Percentiles rank a stretch among this genome's conserved stretches.
phyloP scores from a whole-genome alignment of 1,139 yeast species.

The Zhuliangozyma blackwelliae region DNA sequence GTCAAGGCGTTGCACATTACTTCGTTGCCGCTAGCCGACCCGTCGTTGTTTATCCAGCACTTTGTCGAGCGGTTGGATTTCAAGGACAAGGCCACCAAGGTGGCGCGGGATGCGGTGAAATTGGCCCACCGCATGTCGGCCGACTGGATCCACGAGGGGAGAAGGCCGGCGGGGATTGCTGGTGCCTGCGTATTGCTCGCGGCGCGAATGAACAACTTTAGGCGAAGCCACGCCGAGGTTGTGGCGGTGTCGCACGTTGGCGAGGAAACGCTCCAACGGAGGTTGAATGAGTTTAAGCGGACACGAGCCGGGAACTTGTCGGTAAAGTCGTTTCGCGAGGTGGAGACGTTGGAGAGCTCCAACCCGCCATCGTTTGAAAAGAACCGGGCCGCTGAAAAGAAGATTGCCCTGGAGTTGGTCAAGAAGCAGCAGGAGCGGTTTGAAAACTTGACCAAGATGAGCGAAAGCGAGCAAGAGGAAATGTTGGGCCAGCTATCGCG shows the following conservation, averaged over 20 bases:
- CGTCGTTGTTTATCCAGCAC: conserved; percentile 87
- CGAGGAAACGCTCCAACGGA: conserved; percentile 83
- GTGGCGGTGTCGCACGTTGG: conserved; percentile 96
- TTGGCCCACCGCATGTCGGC: conserved; percentile 86
- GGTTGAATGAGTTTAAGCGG: conserved; percentile 80
- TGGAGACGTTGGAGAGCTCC: conserved; percentile 39
- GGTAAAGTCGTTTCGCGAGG: conserved; percentile 63
- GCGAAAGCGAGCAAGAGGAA: conserved; percentile 4
- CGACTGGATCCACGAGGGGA: conserved; percentile 95
- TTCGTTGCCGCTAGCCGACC: conserved; percentile 83
- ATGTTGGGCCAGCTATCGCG: conserved; percentile 3
- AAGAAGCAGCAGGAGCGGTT: conserved; percentile 7
- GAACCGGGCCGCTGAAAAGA: conserved; percentile 34
- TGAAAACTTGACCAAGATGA: conserved; percentile 10
- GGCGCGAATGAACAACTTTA: conserved; percentile 91
- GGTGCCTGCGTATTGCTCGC: conserved; percentile 94
- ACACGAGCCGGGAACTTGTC: conserved; percentile 75
- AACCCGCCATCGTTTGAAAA: conserved; percentile 80
- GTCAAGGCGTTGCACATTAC: conserved; percentile 76
- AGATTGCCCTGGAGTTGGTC: conserved; percentile 15
- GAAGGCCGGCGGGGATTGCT: conserved; percentile 97
- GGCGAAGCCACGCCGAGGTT: conserved; percentile 88
- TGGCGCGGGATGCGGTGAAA: conserved; percentile 80
- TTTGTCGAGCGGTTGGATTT: conserved; percentile 85
- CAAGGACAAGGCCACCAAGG: conserved; percentile 66